phyloP scores from a whole-genome alignment of 192 early-diverging fungal genomes.

The Geranomyces variabilis region DNA sequence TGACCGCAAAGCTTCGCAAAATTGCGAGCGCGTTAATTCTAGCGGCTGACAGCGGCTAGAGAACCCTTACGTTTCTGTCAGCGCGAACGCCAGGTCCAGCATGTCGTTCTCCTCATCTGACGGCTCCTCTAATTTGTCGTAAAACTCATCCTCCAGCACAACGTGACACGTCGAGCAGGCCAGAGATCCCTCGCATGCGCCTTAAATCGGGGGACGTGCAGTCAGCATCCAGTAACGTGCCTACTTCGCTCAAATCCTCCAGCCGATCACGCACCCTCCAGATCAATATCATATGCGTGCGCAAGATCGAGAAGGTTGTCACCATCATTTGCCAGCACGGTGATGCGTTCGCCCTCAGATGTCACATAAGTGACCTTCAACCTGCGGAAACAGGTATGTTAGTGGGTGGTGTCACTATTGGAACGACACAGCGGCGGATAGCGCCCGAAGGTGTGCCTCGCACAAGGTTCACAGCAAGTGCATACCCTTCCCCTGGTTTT shows the following conservation, averaged over 20 bases:
- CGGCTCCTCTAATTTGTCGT: conserved; percentile 86
- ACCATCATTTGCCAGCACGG: conserved; percentile 78
- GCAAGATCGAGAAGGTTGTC: conserved; percentile 92
- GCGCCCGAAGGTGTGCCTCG: neutral
- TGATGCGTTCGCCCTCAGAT: conserved; percentile 76
- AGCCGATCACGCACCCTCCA: conserved; percentile 73
- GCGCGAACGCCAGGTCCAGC: conserved; percentile 94
- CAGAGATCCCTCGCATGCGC: conserved; percentile 93
- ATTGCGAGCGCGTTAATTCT: neutral
- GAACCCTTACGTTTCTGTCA: conserved; percentile 84
- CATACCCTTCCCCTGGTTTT: conserved; percentile 1
- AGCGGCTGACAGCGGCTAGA: neutral
- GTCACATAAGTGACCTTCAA: conserved; percentile 79
- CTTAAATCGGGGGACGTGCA: conserved; percentile 35
- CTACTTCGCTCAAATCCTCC: neutral
- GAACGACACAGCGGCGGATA: neutral
- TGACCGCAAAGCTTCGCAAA: too few relatives aligned
- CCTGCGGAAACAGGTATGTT: neutral
- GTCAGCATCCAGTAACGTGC: neutral
- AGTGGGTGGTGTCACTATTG: neutral
- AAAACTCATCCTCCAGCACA: conserved; percentile 79
- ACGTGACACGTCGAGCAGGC: conserved; percentile 97
- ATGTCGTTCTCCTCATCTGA: conserved; percentile 98
- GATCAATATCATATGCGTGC: conserved; percentile 86
- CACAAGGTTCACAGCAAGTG: neutral